Conservation (phyloP, 2,329 filamentous ascomycete species). For the Aspergillus sp. region DNA sequence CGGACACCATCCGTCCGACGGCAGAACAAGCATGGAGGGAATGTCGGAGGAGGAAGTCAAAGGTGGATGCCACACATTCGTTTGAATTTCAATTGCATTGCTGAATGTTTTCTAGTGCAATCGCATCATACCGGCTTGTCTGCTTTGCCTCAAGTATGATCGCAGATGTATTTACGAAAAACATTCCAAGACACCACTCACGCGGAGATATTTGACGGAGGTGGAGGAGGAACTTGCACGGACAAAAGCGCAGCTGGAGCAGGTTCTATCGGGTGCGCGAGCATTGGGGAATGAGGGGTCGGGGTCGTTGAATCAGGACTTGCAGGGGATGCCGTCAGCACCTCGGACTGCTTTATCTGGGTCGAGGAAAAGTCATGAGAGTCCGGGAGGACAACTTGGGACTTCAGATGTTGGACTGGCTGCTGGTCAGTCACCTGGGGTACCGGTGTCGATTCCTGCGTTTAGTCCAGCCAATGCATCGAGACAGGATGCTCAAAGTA, state of each 20-base stretch:
- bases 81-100: not conserved
- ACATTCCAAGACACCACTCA: constrained; percentile 45
- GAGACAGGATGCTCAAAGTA: no score
- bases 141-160: constrained; percentile 39
- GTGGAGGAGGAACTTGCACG: constrained; percentile 39
- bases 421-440: no score
- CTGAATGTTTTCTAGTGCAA: constrained; percentile 26
- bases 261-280: not conserved
- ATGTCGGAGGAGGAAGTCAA: constrained; percentile 37
- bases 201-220: constrained; percentile 43
- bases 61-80: constrained; percentile 2
- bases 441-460: no score
- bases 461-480: no score
- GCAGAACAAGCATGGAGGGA: constrained; percentile 26
- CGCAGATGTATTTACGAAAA: constrained; percentile 48
- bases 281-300: not conserved
- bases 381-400: no score
- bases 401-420: no score
- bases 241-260: constrained; percentile 13
- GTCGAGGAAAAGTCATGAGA: no score
- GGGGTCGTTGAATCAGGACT: no score
- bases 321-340: no score
- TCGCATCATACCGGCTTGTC: constrained; percentile 33
- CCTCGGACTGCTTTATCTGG: no score
- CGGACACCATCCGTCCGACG: not conserved